Percentiles rank a stretch among this genome's conserved stretches.
Conservation (phyloP, 176 grass and related monocot species). For the Pharus latifolius region DNA sequence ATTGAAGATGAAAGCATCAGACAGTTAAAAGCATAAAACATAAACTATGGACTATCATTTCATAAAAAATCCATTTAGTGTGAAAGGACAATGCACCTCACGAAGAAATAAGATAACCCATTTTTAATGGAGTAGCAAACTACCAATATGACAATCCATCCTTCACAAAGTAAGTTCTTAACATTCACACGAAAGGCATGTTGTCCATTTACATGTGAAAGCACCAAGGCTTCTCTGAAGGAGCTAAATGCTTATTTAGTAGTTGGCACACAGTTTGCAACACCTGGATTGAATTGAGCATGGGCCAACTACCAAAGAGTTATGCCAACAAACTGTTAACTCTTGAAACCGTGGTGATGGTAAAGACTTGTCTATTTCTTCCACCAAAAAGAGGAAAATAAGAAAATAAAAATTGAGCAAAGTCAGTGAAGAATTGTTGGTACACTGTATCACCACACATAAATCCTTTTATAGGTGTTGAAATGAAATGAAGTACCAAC, state of each 20-base stretch:
- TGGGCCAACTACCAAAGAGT: background rate
- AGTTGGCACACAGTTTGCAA: background rate
- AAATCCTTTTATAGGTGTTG: no score
- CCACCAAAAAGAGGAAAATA: background rate
- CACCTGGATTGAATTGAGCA: background rate
- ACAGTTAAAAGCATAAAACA: background rate
- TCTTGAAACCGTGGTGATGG: background rate
- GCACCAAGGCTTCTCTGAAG: background rate
- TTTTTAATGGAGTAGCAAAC: background rate
- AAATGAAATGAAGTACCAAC: no score
- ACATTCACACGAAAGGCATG: constrained; percentile 21
- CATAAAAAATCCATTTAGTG: background rate
- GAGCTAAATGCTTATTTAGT: background rate
- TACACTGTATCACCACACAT: background rate
- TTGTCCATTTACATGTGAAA: background rate
- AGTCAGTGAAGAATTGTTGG: background rate
- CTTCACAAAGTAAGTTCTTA: no score
- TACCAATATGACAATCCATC: background rate
- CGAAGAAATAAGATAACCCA: background rate
- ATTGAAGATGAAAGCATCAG: background rate
- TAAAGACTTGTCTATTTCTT: background rate
- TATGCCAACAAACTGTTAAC: background rate
- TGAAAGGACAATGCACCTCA: background rate
- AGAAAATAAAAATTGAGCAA: background rate
- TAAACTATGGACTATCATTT: background rate